Evolutionary conservation across 2,329 filamentous ascomycete species (phyloP).

Genomic region (Camillea tinctor): DNA sequence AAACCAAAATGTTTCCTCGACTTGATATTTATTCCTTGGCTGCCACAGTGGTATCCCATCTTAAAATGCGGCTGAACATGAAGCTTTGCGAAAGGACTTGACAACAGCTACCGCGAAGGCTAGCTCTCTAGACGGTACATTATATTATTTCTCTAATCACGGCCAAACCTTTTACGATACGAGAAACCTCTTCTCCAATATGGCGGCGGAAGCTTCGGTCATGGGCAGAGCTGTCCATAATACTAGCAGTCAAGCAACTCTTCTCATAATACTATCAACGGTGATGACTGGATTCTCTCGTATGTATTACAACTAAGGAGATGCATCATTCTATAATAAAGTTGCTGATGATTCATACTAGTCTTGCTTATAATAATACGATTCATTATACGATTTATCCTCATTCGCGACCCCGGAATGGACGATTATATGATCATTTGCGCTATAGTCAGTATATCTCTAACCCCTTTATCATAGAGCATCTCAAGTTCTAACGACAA

Average conservation of each 20-base stretch:
- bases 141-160: neutral
- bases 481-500: neutral
- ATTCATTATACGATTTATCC: slow-evolving; percentile 19
- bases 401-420: slow-evolving; percentile 17
- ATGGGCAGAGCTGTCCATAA: neutral
- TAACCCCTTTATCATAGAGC: neutral
- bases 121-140: neutral
- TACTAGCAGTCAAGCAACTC: neutral
- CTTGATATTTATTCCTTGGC: neutral
- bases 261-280: neutral
- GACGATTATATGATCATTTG: slow-evolving; percentile 26
- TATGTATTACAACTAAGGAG: neutral
- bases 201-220: neutral
- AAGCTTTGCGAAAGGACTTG: neutral
- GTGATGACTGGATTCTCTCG: neutral
- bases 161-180: neutral
- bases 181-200: neutral
- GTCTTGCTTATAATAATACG: slow-evolving; percentile 17
- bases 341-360: neutral
- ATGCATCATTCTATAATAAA: neutral
- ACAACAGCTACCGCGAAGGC: neutral
- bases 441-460: slow-evolving; percentile 15
- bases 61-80: neutral
- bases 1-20: neutral
- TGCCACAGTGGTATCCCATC: neutral